Evolutionary conservation across 768 basidiomycete genomes (phyloP), one percentile per base, ranked within the genome.

Genomic region (Tricholomella constricta): DNA sequence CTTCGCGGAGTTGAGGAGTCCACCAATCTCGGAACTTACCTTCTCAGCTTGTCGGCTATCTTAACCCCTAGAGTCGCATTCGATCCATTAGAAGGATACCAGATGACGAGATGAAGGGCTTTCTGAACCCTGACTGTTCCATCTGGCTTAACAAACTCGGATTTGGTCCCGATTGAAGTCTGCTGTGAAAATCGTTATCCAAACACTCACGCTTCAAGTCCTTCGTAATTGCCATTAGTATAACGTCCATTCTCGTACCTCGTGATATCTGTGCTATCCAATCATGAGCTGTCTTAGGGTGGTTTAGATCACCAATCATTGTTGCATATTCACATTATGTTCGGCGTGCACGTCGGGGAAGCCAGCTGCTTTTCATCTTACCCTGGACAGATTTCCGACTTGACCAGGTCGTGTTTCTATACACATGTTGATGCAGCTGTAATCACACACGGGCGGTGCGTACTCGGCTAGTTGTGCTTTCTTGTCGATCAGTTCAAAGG

Each of bases 291-390:
- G n/a, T n/a, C n/a, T n/a, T n/a, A n/a, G n/a, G n/a, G n/a, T n/a
- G n/a, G n/a, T n/a, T n/a, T 31, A 20, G 25, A 46, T 46, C 45
- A 46, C 45, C 32, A 7, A 46, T 46, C 31, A 35, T 20, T 46
- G 17, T 46, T 46, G 19, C 20, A 23, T 17, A 42, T 42, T 23
- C 19, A 17, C 10, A 9, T 42, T 22, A 6, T 31, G 40, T 42
- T 46, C 45, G 45, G 45, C 14, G 32, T 34, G 32, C 19, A 8
- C 45, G 22, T 45, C 44, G 44, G 44, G 27, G 45, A 46, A 15
- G 19, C 20, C 22, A 10, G 29, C 29, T 17, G 7, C n/a, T 32
- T 10, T 20, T 46, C 29, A 25, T 20, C 31, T 45, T 52, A 49
- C 41, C 41, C 23, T 40, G 51, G 48, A 22, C 23, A 36, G 6